These are phyloP conservation scores for Leucosporidium scottii DNA, from an alignment of 768 basidiomycete genomes.

Conservation along the genomic window DNA sequence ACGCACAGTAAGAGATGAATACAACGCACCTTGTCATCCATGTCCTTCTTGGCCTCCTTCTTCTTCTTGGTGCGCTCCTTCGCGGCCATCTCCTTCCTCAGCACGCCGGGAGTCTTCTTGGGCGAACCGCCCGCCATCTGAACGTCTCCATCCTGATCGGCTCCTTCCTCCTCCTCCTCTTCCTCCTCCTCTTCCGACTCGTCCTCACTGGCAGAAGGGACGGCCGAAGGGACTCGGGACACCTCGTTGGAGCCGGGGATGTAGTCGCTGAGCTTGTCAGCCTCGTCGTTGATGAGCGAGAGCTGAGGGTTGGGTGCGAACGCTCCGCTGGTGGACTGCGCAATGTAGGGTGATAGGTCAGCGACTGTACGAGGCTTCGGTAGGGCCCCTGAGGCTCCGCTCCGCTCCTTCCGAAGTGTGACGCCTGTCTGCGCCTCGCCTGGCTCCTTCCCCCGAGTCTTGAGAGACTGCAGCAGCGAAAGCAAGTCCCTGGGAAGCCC, in stretches of 20 bases:
- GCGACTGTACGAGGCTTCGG: not conserved
- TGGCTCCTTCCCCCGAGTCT: too few species aligned
- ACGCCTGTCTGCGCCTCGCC: too few species aligned
- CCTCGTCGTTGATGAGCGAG: slow-evolving; percentile 37
- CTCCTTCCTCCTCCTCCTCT: slow-evolving; percentile 34
- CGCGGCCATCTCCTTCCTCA: slow-evolving; percentile 5
- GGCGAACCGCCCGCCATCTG: slow-evolving; percentile 1
- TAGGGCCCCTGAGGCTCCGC: too few species aligned
- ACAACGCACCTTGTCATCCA: slow-evolving; percentile 19
- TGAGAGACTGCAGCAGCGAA: too few species aligned
- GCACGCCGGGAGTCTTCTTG: not conserved
- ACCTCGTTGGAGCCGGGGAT: slow-evolving; percentile 79
- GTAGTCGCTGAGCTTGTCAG: slow-evolving; percentile 83
- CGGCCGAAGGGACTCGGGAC: slow-evolving; percentile 60
- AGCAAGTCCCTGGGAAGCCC: too few species aligned
- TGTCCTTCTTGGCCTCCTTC: slow-evolving; percentile 19
- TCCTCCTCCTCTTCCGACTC: slow-evolving; percentile 61
- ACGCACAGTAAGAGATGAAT: too few species aligned
- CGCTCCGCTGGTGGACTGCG: too few species aligned
- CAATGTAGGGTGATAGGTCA: not conserved
- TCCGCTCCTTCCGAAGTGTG: too few species aligned
- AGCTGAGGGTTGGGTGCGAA: not conserved
- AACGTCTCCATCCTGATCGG: slow-evolving; percentile 21
- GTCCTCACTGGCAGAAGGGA: slow-evolving; percentile 53
- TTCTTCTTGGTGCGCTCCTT: slow-evolving; percentile 9